These are phyloP conservation scores for Scenedesmus sp. DNA, from an alignment of 163 green algal genomes.

Conservation along the genomic window DNA sequence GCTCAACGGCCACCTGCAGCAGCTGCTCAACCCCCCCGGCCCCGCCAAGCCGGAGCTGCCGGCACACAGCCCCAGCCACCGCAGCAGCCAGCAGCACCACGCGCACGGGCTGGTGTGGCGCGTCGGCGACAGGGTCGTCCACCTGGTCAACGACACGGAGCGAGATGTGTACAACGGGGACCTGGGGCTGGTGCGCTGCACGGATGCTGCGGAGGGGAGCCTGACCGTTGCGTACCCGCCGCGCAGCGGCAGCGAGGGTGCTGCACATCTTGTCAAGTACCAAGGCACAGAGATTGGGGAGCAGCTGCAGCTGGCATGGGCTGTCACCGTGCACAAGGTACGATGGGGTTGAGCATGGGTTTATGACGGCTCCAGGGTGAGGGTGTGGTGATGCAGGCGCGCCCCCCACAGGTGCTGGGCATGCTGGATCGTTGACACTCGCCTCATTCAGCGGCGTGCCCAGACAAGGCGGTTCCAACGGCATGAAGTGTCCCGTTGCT, in stretches of 20 bases:
- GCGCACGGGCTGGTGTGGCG: conserved; percentile 50
- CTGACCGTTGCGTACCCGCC: conserved; percentile 45
- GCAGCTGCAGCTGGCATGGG: conserved; percentile 83
- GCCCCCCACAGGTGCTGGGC: no score
- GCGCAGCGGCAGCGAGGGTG: neutral
- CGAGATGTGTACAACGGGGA: conserved; percentile 93
- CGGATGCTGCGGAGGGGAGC: conserved; percentile 1
- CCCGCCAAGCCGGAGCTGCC: neutral
- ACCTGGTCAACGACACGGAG: conserved; percentile 88
- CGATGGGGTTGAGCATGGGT: neutral
- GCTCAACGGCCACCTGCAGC: conserved; percentile 80
- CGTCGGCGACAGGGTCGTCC: conserved; percentile 81
- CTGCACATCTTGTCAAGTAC: conserved; percentile 49
- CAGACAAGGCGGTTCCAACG: no score
- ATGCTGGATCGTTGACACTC: no score
- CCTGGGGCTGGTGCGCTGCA: conserved; percentile 72
- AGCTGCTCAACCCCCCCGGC: conserved; percentile 72
- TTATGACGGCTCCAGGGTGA: neutral
- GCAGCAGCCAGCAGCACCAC: neutral
- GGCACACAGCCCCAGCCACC: conserved; percentile 27
- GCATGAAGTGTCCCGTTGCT: no score
- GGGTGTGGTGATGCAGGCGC: neutral
- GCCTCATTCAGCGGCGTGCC: no score
- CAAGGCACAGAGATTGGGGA: conserved; percentile 51
- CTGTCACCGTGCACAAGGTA: conserved; percentile 90